These are phyloP conservation scores for Cocos nucifera DNA, from an alignment of 176 grass and related monocot genomes.

Conservation along the genomic window DNA sequence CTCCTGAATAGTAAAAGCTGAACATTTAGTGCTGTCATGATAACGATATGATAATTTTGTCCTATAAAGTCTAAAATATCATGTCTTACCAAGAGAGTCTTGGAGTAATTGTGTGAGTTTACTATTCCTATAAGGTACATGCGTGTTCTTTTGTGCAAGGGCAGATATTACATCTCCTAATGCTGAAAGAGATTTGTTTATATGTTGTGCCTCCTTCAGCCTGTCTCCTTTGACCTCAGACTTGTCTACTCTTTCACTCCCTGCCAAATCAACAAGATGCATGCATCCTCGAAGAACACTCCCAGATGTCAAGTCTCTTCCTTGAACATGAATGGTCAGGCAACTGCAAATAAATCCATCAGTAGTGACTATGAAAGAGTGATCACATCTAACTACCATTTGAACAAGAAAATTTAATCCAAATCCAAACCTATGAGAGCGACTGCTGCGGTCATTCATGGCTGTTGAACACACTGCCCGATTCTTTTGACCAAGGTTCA, in stretches of 20 bases:
- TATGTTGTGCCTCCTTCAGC: constrained; percentile 82
- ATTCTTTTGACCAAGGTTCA: constrained; percentile 81
- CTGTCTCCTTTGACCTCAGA: constrained; percentile 74
- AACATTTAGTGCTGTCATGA: constrained; percentile 3
- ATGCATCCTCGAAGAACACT: constrained; percentile 54
- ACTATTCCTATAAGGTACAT: constrained; percentile 86
- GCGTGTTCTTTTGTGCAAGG: constrained; percentile 73
- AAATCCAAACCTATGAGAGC: constrained; percentile 69
- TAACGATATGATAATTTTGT: no score
- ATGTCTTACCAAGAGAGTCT: constrained; percentile 71
- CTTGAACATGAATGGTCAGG: constrained; percentile 86
- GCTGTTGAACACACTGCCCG: constrained; percentile 74
- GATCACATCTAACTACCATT: not conserved
- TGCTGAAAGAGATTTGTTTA: constrained; percentile 92
- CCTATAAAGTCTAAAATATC: not conserved
- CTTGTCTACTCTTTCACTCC: constrained; percentile 87
- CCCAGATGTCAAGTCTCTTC: constrained; percentile 50
- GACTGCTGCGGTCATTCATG: constrained; percentile 96
- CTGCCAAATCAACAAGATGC: constrained; percentile 88
- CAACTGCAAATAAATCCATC: constrained; percentile 43
- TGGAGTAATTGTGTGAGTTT: constrained; percentile 92
- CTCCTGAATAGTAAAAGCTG: constrained; percentile 41
- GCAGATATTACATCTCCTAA: constrained; percentile 85
- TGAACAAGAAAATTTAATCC: constrained; percentile 4
- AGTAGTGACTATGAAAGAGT: not conserved